Percentiles rank a stretch among this genome's conserved stretches.
Conservation (phyloP, 2,329 filamentous ascomycete genomes). For the Diaporthe sp. region DNA sequence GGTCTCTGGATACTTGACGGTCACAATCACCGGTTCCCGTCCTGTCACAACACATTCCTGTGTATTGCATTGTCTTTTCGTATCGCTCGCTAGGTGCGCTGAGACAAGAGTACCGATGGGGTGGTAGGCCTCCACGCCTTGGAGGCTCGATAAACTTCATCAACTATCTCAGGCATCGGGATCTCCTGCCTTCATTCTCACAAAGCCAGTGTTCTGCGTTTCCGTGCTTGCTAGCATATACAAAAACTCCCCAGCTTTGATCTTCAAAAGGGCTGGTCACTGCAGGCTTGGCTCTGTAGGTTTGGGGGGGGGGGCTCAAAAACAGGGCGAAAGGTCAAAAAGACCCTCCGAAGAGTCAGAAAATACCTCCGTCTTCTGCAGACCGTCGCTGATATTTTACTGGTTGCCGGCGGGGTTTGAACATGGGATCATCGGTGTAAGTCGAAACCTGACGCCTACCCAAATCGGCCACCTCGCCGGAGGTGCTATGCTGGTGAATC, state of each 20-base stretch:
- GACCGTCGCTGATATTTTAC: constrained; percentile 11
- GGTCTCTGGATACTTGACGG: neutral
- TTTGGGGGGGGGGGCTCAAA: too few relatives aligned
- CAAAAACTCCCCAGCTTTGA: neutral
- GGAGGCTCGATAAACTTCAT: neutral
- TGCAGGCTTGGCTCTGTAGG: neutral
- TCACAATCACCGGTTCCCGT: neutral
- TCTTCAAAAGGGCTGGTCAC: neutral
- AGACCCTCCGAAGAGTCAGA: constrained; percentile 10
- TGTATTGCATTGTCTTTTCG: neutral
- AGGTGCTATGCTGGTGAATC: neutral
- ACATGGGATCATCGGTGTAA: neutral
- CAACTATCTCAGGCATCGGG: neutral
- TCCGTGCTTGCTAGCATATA: neutral
- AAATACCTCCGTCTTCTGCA: constrained; percentile 8
- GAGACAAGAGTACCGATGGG: neutral
- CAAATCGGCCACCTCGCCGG: neutral
- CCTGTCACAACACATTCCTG: neutral
- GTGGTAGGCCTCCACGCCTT: neutral
- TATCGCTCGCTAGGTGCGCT: too few relatives aligned
- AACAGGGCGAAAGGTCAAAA: neutral
- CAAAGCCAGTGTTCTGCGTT: too few relatives aligned
- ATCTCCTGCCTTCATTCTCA: neutral
- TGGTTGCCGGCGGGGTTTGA: neutral
- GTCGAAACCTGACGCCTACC: constrained; percentile 11